phyloP scores from a whole-genome alignment of 306 rosid genomes.

The Nissolia schottii region DNA sequence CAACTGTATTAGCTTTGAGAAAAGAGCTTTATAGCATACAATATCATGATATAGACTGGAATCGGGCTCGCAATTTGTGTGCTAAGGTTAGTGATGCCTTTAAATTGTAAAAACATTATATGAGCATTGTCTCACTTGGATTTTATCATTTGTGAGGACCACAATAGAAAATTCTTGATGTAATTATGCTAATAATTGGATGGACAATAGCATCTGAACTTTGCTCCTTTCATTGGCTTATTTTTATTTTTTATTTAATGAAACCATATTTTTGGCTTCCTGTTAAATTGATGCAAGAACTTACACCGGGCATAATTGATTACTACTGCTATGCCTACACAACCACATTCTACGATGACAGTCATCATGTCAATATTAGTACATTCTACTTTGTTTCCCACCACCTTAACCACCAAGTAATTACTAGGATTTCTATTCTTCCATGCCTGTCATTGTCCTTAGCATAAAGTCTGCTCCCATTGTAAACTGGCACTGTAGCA shows the following conservation, averaged over 20 bases:
- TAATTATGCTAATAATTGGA: background rate
- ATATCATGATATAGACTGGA: slow-evolving; percentile 84
- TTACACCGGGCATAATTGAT: background rate
- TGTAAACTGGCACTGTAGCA: background rate
- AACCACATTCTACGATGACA: background rate
- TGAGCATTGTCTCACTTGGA: slow-evolving; percentile 9
- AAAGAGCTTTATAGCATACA: slow-evolving; percentile 66
- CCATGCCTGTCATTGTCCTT: background rate
- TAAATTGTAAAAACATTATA: background rate
- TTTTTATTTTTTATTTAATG: slow-evolving; percentile 15
- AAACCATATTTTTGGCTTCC: background rate
- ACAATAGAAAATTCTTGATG: background rate
- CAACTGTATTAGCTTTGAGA: slow-evolving; percentile 67
- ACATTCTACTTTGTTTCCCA: slow-evolving; percentile 1
- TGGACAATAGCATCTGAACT: background rate
- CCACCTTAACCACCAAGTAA: background rate
- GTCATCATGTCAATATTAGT: background rate
- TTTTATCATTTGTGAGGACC: background rate
- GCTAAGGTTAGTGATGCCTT: slow-evolving; percentile 69
- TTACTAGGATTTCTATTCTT: background rate
- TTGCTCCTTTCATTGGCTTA: background rate
- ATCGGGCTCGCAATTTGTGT: slow-evolving; percentile 69
- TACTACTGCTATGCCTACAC: background rate
- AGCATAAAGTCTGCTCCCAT: background rate
- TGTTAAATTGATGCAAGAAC: background rate